A percentile compares a stretch with the other conserved stretches of the same genome.
Conservation (phyloP, 1,139 yeast genomes). For the Debaryomycetaceae sp. region DNA sequence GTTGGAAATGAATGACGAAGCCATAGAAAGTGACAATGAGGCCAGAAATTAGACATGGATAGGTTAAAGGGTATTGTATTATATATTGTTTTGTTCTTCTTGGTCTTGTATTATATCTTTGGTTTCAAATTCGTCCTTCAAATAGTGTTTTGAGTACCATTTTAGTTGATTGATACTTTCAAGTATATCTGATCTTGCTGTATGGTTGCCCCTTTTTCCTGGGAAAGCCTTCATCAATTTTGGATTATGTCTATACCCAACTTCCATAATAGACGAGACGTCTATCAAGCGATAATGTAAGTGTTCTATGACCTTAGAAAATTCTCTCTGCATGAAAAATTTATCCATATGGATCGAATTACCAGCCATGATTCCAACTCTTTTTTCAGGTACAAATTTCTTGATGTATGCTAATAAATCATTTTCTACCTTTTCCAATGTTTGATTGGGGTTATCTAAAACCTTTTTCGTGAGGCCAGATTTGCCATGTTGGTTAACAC, state of each 20-base stretch:
- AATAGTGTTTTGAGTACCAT: constrained; percentile 72
- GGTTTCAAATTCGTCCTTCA: constrained; percentile 28
- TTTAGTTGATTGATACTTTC: constrained; percentile 83
- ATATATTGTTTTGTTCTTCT: not conserved
- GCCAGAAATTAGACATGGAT: constrained; percentile 1
- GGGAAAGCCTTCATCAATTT: constrained; percentile 56
- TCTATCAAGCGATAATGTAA: constrained; percentile 85
- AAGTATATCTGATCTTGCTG: constrained; percentile 82
- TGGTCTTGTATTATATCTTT: constrained; percentile 11
- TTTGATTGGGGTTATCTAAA: constrained; percentile 48
- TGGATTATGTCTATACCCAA: constrained; percentile 76
- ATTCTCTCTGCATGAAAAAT: constrained; percentile 76
- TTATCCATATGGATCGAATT: constrained; percentile 92
- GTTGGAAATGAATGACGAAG: constrained; percentile 22
- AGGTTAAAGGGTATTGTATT: not conserved
- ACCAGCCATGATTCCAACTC: constrained; percentile 76
- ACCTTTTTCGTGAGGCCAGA: constrained; percentile 80
- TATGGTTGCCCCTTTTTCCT: constrained; percentile 64
- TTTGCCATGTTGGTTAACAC: constrained; percentile 69
- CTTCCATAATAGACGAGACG: constrained; percentile 79
- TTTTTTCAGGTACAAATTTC: constrained; percentile 49
- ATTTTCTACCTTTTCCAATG: constrained; percentile 56
- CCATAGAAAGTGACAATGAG: constrained; percentile 25
- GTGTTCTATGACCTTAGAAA: constrained; percentile 70
- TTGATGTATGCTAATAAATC: constrained; percentile 64